phyloP scores from a whole-genome alignment of 306 rosid genomes.

The Citrullus colocynthis region DNA sequence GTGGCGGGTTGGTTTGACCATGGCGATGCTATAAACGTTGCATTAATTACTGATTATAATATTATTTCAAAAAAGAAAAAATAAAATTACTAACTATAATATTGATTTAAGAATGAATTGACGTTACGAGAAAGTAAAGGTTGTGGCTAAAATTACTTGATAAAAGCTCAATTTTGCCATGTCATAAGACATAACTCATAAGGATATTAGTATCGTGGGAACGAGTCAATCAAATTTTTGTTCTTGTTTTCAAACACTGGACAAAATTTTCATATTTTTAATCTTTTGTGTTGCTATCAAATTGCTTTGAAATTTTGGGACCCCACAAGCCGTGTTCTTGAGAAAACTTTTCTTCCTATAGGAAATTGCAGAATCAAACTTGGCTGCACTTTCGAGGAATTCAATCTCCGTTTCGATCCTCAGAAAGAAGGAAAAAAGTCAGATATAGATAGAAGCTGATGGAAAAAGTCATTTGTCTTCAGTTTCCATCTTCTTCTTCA shows the following conservation, averaged over 20 bases:
- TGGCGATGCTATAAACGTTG: constrained; percentile 12
- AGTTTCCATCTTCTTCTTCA: background rate
- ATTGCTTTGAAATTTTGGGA: constrained; percentile 13
- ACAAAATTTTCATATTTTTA: background rate
- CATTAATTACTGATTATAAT: constrained; percentile 5
- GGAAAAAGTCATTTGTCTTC: background rate
- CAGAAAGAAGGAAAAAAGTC: background rate
- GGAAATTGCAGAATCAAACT: constrained; percentile 10
- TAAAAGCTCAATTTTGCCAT: background rate
- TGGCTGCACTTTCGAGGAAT: constrained; percentile 11
- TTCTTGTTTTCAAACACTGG: background rate
- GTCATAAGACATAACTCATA: background rate
- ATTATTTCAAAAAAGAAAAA: too few species aligned
- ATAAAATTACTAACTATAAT: background rate
- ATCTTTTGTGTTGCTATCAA: constrained; percentile 27
- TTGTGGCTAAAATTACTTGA: background rate
- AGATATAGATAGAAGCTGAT: background rate
- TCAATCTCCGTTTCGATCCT: background rate
- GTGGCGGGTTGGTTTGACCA: background rate
- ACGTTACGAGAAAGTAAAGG: background rate
- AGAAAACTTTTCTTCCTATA: constrained; percentile 8
- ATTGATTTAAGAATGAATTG: constrained; percentile 5
- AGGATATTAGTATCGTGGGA: background rate
- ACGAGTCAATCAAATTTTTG: background rate
- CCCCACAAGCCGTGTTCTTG: constrained; percentile 42